These are phyloP conservation scores for Hypomontagnella monticulosa DNA, from an alignment of 495 filamentous ascomycete genomes.

Conservation along the genomic window DNA sequence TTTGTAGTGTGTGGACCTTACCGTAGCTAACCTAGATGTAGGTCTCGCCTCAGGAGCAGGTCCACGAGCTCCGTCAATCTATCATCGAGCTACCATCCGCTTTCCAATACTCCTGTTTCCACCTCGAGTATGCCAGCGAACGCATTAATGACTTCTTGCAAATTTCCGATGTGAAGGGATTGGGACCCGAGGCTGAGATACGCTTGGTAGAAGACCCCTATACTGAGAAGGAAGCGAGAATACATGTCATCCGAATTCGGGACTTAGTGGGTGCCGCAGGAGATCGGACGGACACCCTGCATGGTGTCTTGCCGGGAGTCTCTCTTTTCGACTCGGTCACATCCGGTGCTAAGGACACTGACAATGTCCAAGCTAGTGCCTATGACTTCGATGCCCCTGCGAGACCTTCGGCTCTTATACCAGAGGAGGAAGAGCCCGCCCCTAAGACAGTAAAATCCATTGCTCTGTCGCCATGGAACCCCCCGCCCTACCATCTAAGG, in stretches of 20 bases:
- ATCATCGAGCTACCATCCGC: slow-evolving; percentile 93
- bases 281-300: slow-evolving; percentile 85
- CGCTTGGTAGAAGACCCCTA: slow-evolving; percentile 93
- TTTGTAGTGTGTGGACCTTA: slow-evolving; percentile 34
- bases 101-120: slow-evolving; percentile 98
- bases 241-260: slow-evolving; percentile 89
- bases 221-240: slow-evolving; percentile 96
- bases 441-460: slow-evolving; percentile 92
- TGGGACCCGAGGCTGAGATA: slow-evolving; percentile 77
- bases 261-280: slow-evolving; percentile 93
- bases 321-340: slow-evolving; percentile 84
- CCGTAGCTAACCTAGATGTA: slow-evolving; percentile 52
- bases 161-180: slow-evolving; percentile 86
- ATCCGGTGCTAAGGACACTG: slow-evolving; percentile 55
- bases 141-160: slow-evolving; percentile 95
- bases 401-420: slow-evolving; percentile 74
- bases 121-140: slow-evolving; percentile 85
- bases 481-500: slow-evolving; percentile 87
- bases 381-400: slow-evolving; percentile 80
- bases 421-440: slow-evolving; percentile 66
- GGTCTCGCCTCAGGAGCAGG: slow-evolving; percentile 93
- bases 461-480: slow-evolving; percentile 93
- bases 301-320: slow-evolving; percentile 85
- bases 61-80: slow-evolving; percentile 97
- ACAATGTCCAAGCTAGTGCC: slow-evolving; percentile 66